phyloP scores from a whole-genome alignment of 2,329 filamentous ascomycete genomes.

The Trichoderma sp. region DNA sequence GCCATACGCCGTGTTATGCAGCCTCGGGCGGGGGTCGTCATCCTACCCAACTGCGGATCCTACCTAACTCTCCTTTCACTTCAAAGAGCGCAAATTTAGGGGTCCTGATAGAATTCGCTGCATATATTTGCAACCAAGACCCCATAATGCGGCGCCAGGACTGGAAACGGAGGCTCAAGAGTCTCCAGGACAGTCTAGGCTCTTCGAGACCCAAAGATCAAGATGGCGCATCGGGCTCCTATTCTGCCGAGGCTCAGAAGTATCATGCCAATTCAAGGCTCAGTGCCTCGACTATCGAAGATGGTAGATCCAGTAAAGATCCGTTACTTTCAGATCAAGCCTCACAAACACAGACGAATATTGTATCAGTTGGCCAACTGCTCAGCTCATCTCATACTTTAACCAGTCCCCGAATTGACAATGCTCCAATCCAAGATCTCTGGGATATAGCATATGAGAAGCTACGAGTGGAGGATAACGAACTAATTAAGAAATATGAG shows the following conservation, averaged over 20 bases:
- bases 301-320: neutral
- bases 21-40: neutral
- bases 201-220: neutral
- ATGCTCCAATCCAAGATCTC: neutral
- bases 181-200: neutral
- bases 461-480: neutral
- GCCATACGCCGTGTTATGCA: neutral
- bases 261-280: neutral
- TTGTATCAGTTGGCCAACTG: neutral
- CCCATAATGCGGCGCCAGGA: neutral
- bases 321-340: neutral
- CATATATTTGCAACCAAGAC: neutral
- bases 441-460: neutral
- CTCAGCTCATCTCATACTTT: neutral
- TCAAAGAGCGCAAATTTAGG: fast-evolving
- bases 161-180: neutral
- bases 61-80: neutral
- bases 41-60: neutral
- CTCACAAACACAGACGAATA: neutral
- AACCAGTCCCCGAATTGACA: neutral
- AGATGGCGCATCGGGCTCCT: neutral
- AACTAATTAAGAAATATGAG: neutral
- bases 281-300: neutral
- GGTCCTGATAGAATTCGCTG: neutral
- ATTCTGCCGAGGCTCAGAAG: neutral